Percentiles rank a stretch among this genome's conserved stretches.
phyloP scores from a whole-genome alignment of 805 yeast species.

The Martiniozyma abietophila region DNA sequence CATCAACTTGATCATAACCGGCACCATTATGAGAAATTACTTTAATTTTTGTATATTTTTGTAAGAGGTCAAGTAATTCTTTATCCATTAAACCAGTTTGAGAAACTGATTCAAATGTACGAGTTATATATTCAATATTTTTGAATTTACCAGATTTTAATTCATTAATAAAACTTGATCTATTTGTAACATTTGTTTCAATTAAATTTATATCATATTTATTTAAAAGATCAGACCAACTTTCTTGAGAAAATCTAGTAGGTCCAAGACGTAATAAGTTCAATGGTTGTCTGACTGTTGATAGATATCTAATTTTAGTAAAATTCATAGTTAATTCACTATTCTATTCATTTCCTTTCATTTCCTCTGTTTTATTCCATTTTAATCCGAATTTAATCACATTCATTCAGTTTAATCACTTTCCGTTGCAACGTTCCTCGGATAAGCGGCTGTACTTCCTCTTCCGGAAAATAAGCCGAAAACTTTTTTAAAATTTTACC shows the following conservation, averaged over 20 bases:
- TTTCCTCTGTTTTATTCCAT: too few species aligned
- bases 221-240: slow-evolving; percentile 40
- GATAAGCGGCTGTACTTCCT: too few species aligned
- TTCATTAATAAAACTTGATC: slow-evolving; percentile 33
- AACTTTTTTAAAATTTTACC: too few species aligned
- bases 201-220: slow-evolving; percentile 36
- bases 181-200: slow-evolving; percentile 30
- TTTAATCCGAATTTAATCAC: too few species aligned
- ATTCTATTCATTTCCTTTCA: too few species aligned
- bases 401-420: too few species aligned
- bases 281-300: too few species aligned
- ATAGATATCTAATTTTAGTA: too few species aligned
- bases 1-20: slow-evolving; percentile 48
- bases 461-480: too few species aligned
- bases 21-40: slow-evolving; percentile 45
- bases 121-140: slow-evolving; percentile 31
- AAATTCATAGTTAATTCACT: too few species aligned
- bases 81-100: slow-evolving; percentile 36
- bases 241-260: slow-evolving; percentile 48
- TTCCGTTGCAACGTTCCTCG: too few species aligned
- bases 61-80: slow-evolving; percentile 31
- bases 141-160: slow-evolving; percentile 27
- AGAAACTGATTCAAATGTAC: slow-evolving; percentile 32
- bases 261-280: slow-evolving; percentile 60
- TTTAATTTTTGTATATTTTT: slow-evolving; percentile 27